phyloP scores from a whole-genome alignment of 1,284 basidiomycete genomes.

The Naganishia sp. region DNA sequence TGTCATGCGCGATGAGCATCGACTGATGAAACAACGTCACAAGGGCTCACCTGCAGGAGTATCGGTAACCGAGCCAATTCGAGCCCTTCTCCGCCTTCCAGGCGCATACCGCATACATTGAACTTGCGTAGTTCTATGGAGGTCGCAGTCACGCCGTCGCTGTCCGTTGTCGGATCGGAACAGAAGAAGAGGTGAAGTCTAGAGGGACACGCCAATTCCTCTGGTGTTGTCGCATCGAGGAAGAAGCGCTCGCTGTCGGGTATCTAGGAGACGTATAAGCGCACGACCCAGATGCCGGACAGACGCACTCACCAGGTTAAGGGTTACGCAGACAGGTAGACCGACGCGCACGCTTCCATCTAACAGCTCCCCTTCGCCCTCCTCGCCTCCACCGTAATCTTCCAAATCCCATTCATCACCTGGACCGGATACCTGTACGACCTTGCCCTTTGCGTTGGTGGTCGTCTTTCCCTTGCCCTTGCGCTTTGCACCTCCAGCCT shows the following conservation, averaged over 20 bases:
- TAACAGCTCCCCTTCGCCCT: conserved; percentile 40
- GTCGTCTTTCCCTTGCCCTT: conserved; percentile 26
- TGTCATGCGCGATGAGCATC: not conserved
- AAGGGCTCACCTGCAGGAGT: conserved; percentile 37
- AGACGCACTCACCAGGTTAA: conserved; percentile 44
- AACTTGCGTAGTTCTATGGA: conserved; percentile 32
- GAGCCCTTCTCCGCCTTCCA: conserved; percentile 48
- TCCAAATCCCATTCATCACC: conserved; percentile 54
- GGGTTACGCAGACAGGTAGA: conserved; percentile 49
- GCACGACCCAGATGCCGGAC: not conserved
- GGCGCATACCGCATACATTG: conserved; percentile 48
- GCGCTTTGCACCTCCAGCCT: conserved; percentile 29
- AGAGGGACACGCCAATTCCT: conserved; percentile 51
- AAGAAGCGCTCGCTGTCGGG: conserved; percentile 37
- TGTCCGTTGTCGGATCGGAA: conserved; percentile 11
- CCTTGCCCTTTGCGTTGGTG: conserved; percentile 41
- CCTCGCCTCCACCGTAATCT: conserved; percentile 32
- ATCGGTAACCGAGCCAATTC: conserved; percentile 39
- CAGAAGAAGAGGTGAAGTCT: conserved; percentile 47
- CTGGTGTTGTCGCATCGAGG: conserved; percentile 49
- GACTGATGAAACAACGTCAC: conserved; percentile 23
- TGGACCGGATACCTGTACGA: conserved; percentile 39
- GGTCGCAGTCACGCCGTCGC: not conserved
- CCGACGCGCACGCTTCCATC: conserved; percentile 41
- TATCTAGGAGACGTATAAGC: conserved; percentile 8